Evolutionary conservation across 305 asterid species (phyloP).

Genomic region (Solanum aculeatissimum): DNA sequence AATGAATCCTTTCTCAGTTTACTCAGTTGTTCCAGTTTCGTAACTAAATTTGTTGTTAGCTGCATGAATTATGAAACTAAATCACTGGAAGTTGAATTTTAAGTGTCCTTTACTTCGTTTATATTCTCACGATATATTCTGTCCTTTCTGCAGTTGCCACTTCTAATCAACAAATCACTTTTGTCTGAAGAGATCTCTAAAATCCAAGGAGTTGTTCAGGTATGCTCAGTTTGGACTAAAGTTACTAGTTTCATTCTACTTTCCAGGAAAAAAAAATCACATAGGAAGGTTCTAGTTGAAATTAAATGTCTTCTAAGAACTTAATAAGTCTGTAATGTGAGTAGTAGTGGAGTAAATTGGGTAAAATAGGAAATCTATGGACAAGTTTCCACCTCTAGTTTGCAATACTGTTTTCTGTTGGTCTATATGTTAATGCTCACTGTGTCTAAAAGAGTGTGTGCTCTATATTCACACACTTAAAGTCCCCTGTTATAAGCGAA

Average conservation of each 20-base stretch:
- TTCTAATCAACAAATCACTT: constrained; percentile 50
- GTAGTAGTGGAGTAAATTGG: background rate
- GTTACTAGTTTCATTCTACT: constrained; percentile 5
- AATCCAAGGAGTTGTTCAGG: constrained; percentile 59
- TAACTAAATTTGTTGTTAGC: background rate
- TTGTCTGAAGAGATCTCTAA: constrained; percentile 61
- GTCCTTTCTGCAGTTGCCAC: constrained; percentile 67
- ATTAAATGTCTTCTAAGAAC: background rate
- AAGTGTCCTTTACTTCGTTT: background rate
- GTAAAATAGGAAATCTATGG: background rate
- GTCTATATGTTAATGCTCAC: background rate
- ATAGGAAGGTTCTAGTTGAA: background rate
- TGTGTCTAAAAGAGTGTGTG: background rate
- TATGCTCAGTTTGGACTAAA: constrained; percentile 21
- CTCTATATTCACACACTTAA: background rate
- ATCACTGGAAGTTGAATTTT: background rate
- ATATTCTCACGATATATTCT: background rate
- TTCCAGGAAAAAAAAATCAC: background rate
- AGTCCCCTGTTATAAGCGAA: background rate
- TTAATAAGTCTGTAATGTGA: background rate
- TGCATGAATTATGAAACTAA: background rate
- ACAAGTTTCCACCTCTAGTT: background rate
- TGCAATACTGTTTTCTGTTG: background rate
- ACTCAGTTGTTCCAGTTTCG: background rate
- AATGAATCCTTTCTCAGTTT: background rate